A percentile compares a stretch with the other conserved stretches of the same genome.
phyloP scores from a whole-genome alignment of 495 filamentous ascomycete genomes.

The Rhypophila decipiens region DNA sequence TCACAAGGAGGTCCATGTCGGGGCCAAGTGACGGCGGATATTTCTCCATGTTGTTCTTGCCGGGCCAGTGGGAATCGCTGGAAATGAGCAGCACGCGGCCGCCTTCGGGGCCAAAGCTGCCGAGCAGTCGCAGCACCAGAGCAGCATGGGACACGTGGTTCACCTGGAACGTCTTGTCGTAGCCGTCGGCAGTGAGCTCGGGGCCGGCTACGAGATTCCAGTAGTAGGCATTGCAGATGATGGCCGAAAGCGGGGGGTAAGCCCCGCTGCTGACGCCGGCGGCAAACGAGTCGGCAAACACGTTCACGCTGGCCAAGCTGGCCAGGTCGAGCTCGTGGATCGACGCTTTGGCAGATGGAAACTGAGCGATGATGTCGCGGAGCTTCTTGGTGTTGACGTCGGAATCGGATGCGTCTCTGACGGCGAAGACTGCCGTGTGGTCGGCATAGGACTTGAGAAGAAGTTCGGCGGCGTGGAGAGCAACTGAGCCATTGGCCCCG shows the following conservation, averaged over 20 bases:
- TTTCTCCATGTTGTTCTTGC: slow-evolving; percentile 35
- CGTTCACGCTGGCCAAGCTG: slow-evolving; percentile 26
- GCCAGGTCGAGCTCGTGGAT: slow-evolving; percentile 38
- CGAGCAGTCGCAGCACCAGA: slow-evolving; percentile 36
- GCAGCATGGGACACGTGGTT: slow-evolving; percentile 39
- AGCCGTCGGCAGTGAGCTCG: slow-evolving; percentile 35
- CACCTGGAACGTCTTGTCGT: slow-evolving; percentile 41
- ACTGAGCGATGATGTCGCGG: slow-evolving; percentile 23
- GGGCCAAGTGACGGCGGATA: slow-evolving; percentile 23
- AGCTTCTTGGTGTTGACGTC: slow-evolving; percentile 41
- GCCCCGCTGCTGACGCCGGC: slow-evolving; percentile 23
- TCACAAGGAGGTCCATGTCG: slow-evolving; percentile 18
- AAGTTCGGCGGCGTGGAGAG: slow-evolving; percentile 33
- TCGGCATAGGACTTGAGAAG: slow-evolving; percentile 33
- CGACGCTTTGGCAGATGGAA: slow-evolving; percentile 24
- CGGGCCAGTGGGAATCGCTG: slow-evolving; percentile 32
- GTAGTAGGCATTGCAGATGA: slow-evolving; percentile 43
- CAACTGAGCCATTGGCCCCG: slow-evolving; percentile 45
- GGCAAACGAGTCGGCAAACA: slow-evolving; percentile 25
- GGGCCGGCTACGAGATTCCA: slow-evolving; percentile 31
- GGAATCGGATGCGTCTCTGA: slow-evolving; percentile 32
- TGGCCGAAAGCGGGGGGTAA: slow-evolving; percentile 28
- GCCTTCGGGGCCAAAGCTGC: slow-evolving; percentile 32
- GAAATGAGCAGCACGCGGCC: slow-evolving; percentile 40
- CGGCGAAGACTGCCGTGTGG: slow-evolving; percentile 33